Percentiles rank a stretch among this genome's conserved stretches.
Evolutionary conservation across 768 basidiomycete genomes (phyloP).

Genomic region (Kwoniella sp.): DNA sequence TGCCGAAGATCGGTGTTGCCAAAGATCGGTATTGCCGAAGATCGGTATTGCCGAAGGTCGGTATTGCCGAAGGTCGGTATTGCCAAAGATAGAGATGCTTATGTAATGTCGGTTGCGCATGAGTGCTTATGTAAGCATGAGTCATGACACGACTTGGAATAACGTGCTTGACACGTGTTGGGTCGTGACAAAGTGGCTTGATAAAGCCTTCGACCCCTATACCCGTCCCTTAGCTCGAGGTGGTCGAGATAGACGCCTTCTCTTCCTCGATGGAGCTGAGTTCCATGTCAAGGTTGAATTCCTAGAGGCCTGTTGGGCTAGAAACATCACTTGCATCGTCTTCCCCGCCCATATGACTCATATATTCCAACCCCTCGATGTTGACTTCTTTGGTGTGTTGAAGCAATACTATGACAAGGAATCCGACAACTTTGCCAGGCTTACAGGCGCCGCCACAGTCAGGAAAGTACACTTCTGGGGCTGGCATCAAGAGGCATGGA

Average conservation of each 20-base stretch:
- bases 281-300: constrained; percentile 11
- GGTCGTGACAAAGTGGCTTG: no score
- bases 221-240: constrained; percentile 6
- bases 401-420: constrained; percentile 7
- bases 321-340: constrained; percentile 22
- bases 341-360: constrained; percentile 16
- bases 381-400: constrained; percentile 21
- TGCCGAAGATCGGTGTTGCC: no score
- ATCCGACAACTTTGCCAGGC: constrained; percentile 10
- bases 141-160: no score
- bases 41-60: no score
- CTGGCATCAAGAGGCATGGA: constrained; percentile 23
- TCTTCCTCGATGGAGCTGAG: constrained; percentile 25
- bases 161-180: no score
- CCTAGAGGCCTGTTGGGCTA: constrained; percentile 26
- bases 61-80: no score
- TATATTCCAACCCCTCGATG: constrained; percentile 22
- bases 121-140: no score
- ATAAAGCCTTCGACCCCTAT: constrained; percentile 13
- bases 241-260: constrained; percentile 15
- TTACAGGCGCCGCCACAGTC: neutral
- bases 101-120: no score
- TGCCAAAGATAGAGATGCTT: no score
- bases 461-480: constrained; percentile 16
- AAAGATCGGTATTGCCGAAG: no score